Evolutionary conservation across 805 yeast species (phyloP).

Genomic region (Saturnispora saitoi): DNA sequence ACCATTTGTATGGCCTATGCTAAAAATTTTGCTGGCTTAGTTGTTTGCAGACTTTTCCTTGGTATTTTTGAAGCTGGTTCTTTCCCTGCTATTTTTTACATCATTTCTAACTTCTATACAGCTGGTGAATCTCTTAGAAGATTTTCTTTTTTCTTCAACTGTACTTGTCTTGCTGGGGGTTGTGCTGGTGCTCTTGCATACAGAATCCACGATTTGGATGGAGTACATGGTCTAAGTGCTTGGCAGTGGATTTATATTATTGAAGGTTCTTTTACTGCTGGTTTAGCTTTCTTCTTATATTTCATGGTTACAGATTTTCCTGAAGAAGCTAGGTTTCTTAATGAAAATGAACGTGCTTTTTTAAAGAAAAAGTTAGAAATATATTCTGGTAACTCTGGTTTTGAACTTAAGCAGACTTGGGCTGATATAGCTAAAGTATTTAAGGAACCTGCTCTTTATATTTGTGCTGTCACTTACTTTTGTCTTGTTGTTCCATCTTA

Average conservation of each 20-base stretch:
- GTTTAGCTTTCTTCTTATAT: slow-evolving; percentile 26
- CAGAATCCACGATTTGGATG: slow-evolving; percentile 48
- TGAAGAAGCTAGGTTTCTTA: slow-evolving; percentile 52
- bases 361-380: slow-evolving; percentile 50
- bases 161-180: slow-evolving; percentile 70
- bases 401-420: slow-evolving; percentile 37
- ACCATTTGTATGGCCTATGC: slow-evolving; percentile 61
- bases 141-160: slow-evolving; percentile 58
- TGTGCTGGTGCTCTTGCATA: slow-evolving; percentile 69
- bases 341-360: slow-evolving; percentile 41
- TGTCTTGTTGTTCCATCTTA: slow-evolving; percentile 61
- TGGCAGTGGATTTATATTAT: slow-evolving; percentile 41
- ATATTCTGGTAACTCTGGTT: slow-evolving; percentile 43
- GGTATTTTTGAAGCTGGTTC: slow-evolving; percentile 66
- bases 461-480: slow-evolving; percentile 54
- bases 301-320: slow-evolving; percentile 64
- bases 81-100: slow-evolving; percentile 69
- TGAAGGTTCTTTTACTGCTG: slow-evolving; percentile 30
- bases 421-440: slow-evolving; percentile 40
- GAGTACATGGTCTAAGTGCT: slow-evolving; percentile 32
- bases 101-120: slow-evolving; percentile 57
- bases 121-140: slow-evolving; percentile 60
- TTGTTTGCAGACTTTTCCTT: slow-evolving; percentile 54
- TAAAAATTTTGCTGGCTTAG: slow-evolving; percentile 46
- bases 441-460: slow-evolving; percentile 51